These are phyloP conservation scores for Athelia sp. DNA, from an alignment of 1,284 basidiomycete species.

Conservation along the genomic window DNA sequence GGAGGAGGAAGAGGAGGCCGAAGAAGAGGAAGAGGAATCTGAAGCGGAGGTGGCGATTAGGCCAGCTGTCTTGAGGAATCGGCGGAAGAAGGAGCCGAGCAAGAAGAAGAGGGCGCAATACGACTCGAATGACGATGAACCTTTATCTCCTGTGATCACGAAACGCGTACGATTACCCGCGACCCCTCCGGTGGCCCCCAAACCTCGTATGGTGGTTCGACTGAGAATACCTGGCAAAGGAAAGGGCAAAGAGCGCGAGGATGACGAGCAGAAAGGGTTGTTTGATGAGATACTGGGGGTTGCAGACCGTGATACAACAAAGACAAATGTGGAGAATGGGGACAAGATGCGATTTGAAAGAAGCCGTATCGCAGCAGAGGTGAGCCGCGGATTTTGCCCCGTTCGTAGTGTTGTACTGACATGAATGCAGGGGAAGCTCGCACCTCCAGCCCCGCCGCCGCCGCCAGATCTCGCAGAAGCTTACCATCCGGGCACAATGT, in stretches of 20 bases:
- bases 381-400: too few relatives aligned
- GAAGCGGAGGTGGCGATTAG: conserved; percentile 51
- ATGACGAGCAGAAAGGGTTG: conserved; percentile 54
- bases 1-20: conserved; percentile 49
- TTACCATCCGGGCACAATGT: conserved; percentile 52
- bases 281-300: conserved; percentile 78
- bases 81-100: conserved; percentile 49
- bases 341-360: conserved; percentile 80
- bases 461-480: conserved; percentile 35
- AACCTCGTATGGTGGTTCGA: conserved; percentile 39
- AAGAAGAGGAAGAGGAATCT: conserved; percentile 44
- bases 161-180: conserved; percentile 37
- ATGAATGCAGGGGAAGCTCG: conserved; percentile 47
- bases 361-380: conserved; percentile 70
- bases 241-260: conserved; percentile 61
- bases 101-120: conserved; percentile 93
- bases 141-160: conserved; percentile 17
- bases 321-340: conserved; percentile 57
- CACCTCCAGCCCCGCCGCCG: conserved; percentile 31
- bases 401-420: too few relatives aligned
- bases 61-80: conserved; percentile 56
- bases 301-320: conserved; percentile 71
- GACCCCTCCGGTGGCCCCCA: conserved; percentile 28
- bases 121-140: conserved; percentile 10
- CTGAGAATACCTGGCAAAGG: conserved; percentile 52